Conservation (phyloP, 2,329 filamentous ascomycete species). For the Cadophora sp. region DNA sequence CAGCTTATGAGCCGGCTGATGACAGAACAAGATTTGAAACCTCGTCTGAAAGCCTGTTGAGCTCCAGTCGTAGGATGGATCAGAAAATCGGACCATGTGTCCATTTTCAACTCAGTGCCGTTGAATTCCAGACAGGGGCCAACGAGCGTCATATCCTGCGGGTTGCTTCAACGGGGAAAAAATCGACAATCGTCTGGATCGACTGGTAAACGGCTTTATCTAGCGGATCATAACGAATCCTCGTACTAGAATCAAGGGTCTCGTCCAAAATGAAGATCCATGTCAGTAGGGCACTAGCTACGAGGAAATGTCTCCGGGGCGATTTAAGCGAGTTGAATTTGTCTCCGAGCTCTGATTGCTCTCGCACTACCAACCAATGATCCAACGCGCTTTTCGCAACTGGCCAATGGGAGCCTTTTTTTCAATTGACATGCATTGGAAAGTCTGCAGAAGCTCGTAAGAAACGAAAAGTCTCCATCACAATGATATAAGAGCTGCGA, state of each 20-base stretch:
- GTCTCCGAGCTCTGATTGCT: background rate
- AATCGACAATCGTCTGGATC: too few relatives aligned
- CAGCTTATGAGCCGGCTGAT: background rate
- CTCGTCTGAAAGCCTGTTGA: background rate
- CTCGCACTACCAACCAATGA: background rate
- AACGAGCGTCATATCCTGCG: too few relatives aligned
- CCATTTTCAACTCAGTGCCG: too few relatives aligned
- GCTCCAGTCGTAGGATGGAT: background rate
- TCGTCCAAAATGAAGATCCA: background rate
- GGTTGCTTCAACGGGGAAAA: too few relatives aligned
- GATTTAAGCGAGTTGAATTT: background rate
- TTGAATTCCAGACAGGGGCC: too few relatives aligned
- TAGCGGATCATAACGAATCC: too few relatives aligned
- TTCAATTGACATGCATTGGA: background rate
- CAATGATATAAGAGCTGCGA: background rate
- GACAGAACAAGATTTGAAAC: background rate
- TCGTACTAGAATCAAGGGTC: background rate
- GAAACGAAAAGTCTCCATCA: background rate
- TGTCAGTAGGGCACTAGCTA: background rate
- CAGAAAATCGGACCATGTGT: too few relatives aligned
- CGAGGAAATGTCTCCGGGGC: background rate
- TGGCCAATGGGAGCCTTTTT: constrained; percentile 5
- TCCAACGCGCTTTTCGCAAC: background rate
- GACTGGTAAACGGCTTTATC: too few relatives aligned
- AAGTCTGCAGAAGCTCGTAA: background rate